phyloP scores from a whole-genome alignment of 352 stramenopile species.

The Globisporangium cederbergense region DNA sequence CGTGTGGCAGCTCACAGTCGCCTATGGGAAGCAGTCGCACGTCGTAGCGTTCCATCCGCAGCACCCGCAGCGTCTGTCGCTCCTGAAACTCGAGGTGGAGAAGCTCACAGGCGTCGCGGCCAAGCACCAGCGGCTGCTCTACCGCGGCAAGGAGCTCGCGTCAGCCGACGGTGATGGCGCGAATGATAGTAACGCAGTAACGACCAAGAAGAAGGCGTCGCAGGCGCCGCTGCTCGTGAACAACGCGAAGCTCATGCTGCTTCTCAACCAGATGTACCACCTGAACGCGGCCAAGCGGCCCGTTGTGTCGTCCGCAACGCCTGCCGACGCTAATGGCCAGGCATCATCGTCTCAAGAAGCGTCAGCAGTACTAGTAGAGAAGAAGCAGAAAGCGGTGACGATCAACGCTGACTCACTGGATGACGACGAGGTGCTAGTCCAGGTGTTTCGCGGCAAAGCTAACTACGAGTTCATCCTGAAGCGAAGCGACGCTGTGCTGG shows the following conservation, averaged over 20 bases:
- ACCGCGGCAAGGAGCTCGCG: slow-evolving; percentile 33
- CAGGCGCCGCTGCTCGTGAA: slow-evolving; percentile 18
- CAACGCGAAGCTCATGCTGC: slow-evolving; percentile 45
- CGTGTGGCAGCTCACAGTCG: slow-evolving; percentile 36
- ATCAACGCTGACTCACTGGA: slow-evolving; percentile 41
- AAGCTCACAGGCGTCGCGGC: slow-evolving; percentile 31
- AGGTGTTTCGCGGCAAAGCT: slow-evolving; percentile 52
- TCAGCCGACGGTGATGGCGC: slow-evolving; percentile 1
- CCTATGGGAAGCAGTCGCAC: slow-evolving; percentile 41
- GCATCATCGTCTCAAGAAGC: neutral
- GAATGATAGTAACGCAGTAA: neutral
- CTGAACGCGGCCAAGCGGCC: neutral
- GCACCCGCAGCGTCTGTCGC: slow-evolving; percentile 22
- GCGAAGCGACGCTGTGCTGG: slow-evolving; percentile 23
- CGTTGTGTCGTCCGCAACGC: neutral
- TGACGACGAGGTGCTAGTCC: slow-evolving; percentile 44
- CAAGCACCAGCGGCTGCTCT: slow-evolving; percentile 53
- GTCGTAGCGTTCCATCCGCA: slow-evolving; percentile 23
- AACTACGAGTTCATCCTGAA: slow-evolving; percentile 51
- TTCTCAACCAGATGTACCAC: slow-evolving; percentile 35
- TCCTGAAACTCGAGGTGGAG: slow-evolving; percentile 30
- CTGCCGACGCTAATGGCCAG: neutral
- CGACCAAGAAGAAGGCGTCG: slow-evolving; percentile 12
- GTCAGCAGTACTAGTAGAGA: neutral
- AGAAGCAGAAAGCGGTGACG: neutral